Percentiles rank a stretch among this genome's conserved stretches.
phyloP scores from a whole-genome alignment of 345 rosid genomes.

The thale cress (Arabidopsis thaliana) region TAIR10.1 NC_003076.8:1195001-1195500 shows the following conservation, averaged over 20 bases:
- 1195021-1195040: constrained; percentile 70
- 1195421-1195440: constrained; percentile 11
- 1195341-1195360: constrained; percentile 84
- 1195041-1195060: neutral
- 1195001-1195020: constrained; percentile 79
- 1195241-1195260: constrained; percentile 63
- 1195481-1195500: constrained; percentile 28
- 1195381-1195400: constrained; percentile 56
- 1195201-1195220: constrained; percentile 76
- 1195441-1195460: constrained; percentile 34
- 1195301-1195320: constrained; percentile 64
- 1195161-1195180: constrained; percentile 66
- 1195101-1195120: neutral
- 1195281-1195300: constrained; percentile 75
- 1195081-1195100: neutral
- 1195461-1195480: constrained; percentile 2
- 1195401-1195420: constrained; percentile 64
- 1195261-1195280: constrained; percentile 59
- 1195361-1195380: constrained; percentile 60
- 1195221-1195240: constrained; percentile 74
- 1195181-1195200: constrained; percentile 73
- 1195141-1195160: constrained; percentile 73
- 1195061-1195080: neutral
- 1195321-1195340: constrained; percentile 72
- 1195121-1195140: constrained; percentile 67